Evolutionary conservation across 441 rosid species (phyloP), one percentile per base, ranked within the genome.

Genomic region (Gossypium schwendimanii): DNA sequence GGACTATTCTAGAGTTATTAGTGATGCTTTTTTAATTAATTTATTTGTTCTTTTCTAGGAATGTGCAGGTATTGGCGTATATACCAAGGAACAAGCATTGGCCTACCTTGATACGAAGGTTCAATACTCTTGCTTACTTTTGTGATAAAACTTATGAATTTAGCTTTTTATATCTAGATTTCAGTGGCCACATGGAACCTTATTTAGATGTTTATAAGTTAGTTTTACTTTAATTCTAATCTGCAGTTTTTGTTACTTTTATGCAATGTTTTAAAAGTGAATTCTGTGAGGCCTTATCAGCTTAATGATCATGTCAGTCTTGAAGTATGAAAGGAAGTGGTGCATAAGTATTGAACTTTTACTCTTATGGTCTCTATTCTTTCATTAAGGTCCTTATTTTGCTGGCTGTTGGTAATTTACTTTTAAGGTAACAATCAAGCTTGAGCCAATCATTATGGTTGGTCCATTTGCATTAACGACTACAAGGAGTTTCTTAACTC

Each of bases 41-140:
- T 23, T 73, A 14, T 65, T 73, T 65, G 9, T 69, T 69, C 20
- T 75, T 73, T 82, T 81, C 77, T 76, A 94, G 98, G 98, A 94
- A 82, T 94, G 97, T 79, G 86, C 88, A 24, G 79, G 80, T 72
- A 76, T 77, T 44, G 84, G 81, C 54, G 82, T 94, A 66, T 80
- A 78, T 79, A 88, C 97, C 18, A 87, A 73, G 64, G 79, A 79
- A 73, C 84, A 89, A 81, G 99, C 99, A 50, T 77, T 92, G 81
- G 91, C 85, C 20, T 87, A 80, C 79, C 98, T 94, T 41, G 97
- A 92, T 76, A 79, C 83, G 69, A 86, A 87, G 96, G 99, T 94
- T 63, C 69, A 53, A 49, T 73, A 14, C 73, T 78, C 60, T 70
- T 57, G n/a, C 50, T 54, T 53, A 33, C 23, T 15, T 71, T 44